Base-by-base conservation (phyloP, 805 yeast genomes). In the Zygotorulaspora chibaensis region DNA sequence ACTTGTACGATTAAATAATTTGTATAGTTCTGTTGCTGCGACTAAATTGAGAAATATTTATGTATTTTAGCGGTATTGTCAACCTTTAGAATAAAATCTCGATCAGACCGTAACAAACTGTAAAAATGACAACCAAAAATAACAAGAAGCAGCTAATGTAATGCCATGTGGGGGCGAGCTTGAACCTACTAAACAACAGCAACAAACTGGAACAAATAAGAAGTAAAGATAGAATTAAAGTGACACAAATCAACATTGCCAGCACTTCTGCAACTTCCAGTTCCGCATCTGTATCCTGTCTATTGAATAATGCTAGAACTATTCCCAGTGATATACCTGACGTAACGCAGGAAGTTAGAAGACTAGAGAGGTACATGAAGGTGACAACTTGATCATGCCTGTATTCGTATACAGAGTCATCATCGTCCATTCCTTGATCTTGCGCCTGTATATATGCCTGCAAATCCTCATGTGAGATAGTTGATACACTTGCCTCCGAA, bases 81-180 rank as follows among this genome's bases (percentile, higher is more conserved):
- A 7, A 6, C 6, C 8, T 17, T 51, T 38, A 55, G 18, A 57
- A 42, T 17, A 57, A 43, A 16, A 62, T 47, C 41, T 61, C 67
- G 11, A 62, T 45, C 12, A 63, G 47, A 7, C 67, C 67, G 45
- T 63, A 63, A 37, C 66, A 63, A 2, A 57, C 66, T 9, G 62
- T 60, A 28, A 53, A 50, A 10, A 60, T 56, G 5, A 62, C 58
- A 10, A 55, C 23, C 7, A 60, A 40, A 36, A 62, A 63, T 23
- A 62, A 39, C 1, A 54, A 18, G 35, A 62, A 58, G 36, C 62
- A 54, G 15, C 54, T 46, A 18, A 56, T 37, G 36, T 63, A 63
- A 51, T 63, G 67, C 68, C 68, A 63, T 7, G 54, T 42, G 5
- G 68, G 68, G 3, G 66, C 68, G 28, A 56, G 45, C 1, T 55